Percentiles rank a stretch among this genome's conserved stretches.
These are phyloP conservation scores for Ascochyta pisi DNA, from an alignment of 2,329 filamentous ascomycete genomes.

Conservation along the genomic window DNA sequence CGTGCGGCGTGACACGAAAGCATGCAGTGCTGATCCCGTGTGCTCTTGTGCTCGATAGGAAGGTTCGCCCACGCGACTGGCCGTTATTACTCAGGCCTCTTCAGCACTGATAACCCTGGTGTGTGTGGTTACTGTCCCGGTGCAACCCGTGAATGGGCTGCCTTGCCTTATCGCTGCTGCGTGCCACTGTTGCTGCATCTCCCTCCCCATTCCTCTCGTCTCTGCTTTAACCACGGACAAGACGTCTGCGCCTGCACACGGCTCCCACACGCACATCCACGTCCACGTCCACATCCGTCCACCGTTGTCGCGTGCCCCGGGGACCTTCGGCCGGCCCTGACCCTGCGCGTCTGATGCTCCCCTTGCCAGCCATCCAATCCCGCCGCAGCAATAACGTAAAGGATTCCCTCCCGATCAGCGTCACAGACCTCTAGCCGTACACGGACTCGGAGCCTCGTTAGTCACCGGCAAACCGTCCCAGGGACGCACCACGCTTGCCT, in stretches of 20 bases:
- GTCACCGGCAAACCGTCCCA: constrained; percentile 38
- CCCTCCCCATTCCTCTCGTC: constrained; percentile 3
- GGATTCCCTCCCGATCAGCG: constrained; percentile 33
- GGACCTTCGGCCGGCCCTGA: constrained; percentile 30
- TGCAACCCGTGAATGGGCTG: constrained; percentile 11
- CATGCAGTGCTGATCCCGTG: constrained; percentile 19
- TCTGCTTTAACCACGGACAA: not conserved
- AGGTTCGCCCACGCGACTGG: constrained; percentile 31
- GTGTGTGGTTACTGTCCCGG: constrained; percentile 8
- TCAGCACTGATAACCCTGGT: constrained; percentile 24
- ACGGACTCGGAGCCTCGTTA: constrained; percentile 26
- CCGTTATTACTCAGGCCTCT: constrained; percentile 17
- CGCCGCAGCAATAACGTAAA: constrained; percentile 48
- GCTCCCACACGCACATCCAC: not conserved
- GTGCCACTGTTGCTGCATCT: constrained; percentile 5
- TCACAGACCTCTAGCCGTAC: constrained; percentile 34
- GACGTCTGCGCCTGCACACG: not conserved
- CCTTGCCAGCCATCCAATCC: constrained; percentile 41
- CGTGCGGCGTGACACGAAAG: constrained; percentile 12
- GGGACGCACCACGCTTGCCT: constrained; percentile 21
- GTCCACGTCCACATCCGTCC: not conserved
- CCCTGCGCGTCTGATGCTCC: constrained; percentile 41
- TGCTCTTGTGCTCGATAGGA: constrained; percentile 20
- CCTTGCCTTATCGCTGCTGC: constrained; percentile 20
- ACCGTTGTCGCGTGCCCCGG: constrained; percentile 23